Base-by-base conservation (phyloP, 441 rosid genomes). In the Erodium trifolium region DNA sequence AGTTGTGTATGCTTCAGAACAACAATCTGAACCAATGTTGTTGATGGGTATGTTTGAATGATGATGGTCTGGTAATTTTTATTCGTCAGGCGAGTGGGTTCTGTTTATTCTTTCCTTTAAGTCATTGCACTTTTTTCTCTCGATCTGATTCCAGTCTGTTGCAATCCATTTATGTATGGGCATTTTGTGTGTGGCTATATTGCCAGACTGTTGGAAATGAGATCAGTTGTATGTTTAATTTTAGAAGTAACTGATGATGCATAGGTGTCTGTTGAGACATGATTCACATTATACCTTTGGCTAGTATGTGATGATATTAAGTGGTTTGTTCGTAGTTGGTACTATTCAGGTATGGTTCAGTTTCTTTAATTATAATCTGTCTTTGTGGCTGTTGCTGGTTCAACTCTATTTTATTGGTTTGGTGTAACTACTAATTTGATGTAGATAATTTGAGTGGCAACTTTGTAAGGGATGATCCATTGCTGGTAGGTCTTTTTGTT, bases 31-130 rank as follows among this genome's bases (percentile, higher is more conserved):
- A 59, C 29, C 51, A n/a, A 2, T 17, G 63, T n/a, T 45, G 35
- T 62, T 63, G 71, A 63, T 78, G 78, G 57, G 55, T 68, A 34
- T 62, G 67, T 68, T 49, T 63, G 63, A 55, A 35, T 75, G 67
- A 69, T 51, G 37, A 51, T 66, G 6, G 39, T 68, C 6, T 73
- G 67, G 70, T 77, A 53, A 68, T 51, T 18, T 64, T 45, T 63
- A 34, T 69, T 62, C 34, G 49, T 39, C 49, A 19, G 43, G 72
- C 71, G 62, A 59, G 76, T 64, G 68, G 72, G 76, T 53, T 72
- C 69, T 72, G 41, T 68, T 66, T 73, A 37, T 17, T 70, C 75
- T 73, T 4, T 64, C 27, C 23, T 53, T 68, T 65, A 67, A 10
- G 68, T 67, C 27, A 16, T 39, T 41, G 45, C 72, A 60, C 66